Evolutionary conservation across 2,329 filamentous ascomycete genomes (phyloP).

Genomic region (Neonectria magnoliae): DNA sequence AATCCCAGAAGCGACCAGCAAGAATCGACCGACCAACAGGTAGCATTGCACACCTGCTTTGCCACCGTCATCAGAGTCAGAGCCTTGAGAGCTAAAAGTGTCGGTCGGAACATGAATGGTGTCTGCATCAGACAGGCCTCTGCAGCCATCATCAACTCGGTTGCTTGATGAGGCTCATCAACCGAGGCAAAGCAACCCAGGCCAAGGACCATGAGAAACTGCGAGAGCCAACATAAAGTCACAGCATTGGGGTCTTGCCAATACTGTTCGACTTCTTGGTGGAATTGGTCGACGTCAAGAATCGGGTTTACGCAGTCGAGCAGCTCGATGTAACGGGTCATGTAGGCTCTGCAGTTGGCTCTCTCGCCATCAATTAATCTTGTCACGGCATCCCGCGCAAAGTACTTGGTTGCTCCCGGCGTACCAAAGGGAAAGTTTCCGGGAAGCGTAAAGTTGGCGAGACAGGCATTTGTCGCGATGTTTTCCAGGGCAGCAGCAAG

Average conservation of each 20-base stretch:
- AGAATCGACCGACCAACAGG: conserved; percentile 50
- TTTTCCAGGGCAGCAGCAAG: conserved; percentile 45
- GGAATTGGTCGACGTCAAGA: conserved; percentile 45
- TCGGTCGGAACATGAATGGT: conserved; percentile 51
- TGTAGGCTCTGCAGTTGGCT: conserved; percentile 39
- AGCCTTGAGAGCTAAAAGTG: conserved; percentile 44
- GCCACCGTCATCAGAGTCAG: conserved; percentile 49
- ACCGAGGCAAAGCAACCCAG: conserved; percentile 46
- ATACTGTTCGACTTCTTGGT: conserved; percentile 45
- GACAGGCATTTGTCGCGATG: conserved; percentile 48
- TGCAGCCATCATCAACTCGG: conserved; percentile 50
- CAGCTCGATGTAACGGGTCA: conserved; percentile 45
- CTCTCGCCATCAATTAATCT: conserved; percentile 44
- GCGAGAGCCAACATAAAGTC: conserved; percentile 47
- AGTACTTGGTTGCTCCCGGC: conserved; percentile 47
- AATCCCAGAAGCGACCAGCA: conserved; percentile 49
- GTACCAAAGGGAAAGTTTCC: conserved; percentile 53
- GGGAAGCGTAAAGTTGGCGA: conserved; percentile 49
- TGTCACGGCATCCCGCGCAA: conserved; percentile 44
- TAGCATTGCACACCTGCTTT: conserved; percentile 50
- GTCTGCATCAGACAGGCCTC: conserved; percentile 52
- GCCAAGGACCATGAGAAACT: conserved; percentile 50
- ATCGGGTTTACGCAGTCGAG: conserved; percentile 49
- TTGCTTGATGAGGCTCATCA: conserved; percentile 46
- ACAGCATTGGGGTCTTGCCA: conserved; percentile 45